These are phyloP conservation scores for Fermentozyma sake DNA, from an alignment of 1,139 yeast species.

Conservation along the genomic window DNA sequence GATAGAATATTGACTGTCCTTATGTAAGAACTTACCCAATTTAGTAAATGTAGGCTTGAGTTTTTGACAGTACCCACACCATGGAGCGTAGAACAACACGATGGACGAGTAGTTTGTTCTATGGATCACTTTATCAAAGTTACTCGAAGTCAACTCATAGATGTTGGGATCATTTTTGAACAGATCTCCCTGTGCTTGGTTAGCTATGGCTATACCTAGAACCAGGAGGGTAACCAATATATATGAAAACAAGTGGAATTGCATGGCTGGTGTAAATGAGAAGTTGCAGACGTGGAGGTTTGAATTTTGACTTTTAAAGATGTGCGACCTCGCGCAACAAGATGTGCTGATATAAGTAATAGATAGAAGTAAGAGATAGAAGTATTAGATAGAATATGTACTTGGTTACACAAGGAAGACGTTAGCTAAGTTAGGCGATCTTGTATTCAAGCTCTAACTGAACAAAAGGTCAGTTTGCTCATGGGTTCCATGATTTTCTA, in stretches of 20 bases:
- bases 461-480: too few species aligned
- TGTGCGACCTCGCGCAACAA: too few species aligned
- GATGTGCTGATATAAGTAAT: too few species aligned
- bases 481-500: too few species aligned
- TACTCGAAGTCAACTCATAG: constrained; percentile 51
- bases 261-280: too few species aligned
- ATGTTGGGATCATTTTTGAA: constrained; percentile 47
- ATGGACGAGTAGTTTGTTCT: constrained; percentile 72
- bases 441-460: too few species aligned
- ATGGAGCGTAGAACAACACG: constrained; percentile 94
- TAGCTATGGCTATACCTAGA: constrained; percentile 5
- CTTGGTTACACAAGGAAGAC: too few species aligned
- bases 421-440: too few species aligned
- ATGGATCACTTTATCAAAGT: constrained; percentile 62
- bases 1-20: constrained; percentile 49
- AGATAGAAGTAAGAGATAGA: too few species aligned
- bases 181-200: constrained; percentile 13
- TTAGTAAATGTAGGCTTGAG: constrained; percentile 54
- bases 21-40: constrained; percentile 54
- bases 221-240: constrained; percentile 6
- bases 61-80: constrained; percentile 84
- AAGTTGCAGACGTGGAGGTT: too few species aligned
- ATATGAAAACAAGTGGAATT: not conserved
- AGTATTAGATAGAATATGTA: too few species aligned
- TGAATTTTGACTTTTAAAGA: too few species aligned